Evolutionary conservation across 148 eudicot genomes (phyloP).

Genomic region (Spergularia bocconei): DNA sequence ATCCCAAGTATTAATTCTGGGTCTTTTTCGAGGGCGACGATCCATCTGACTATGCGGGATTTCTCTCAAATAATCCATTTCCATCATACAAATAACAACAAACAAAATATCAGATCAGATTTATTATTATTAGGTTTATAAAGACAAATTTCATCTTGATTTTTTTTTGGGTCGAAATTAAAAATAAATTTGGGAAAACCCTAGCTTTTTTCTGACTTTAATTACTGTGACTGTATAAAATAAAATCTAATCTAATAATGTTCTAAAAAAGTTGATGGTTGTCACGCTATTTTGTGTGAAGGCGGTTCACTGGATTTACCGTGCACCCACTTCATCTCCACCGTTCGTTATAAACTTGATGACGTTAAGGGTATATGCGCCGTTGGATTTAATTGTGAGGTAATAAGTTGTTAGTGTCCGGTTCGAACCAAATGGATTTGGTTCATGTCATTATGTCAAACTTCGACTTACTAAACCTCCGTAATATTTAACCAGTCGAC

Average conservation of each 20-base stretch:
- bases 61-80: conserved; percentile 50
- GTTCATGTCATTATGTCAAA: too few relatives aligned
- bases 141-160: not conserved
- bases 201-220: conserved; percentile 26
- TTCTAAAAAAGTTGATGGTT: conserved; percentile 18
- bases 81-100: conserved; percentile 21
- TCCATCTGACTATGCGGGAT: conserved; percentile 44
- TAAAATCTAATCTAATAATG: conserved; percentile 3
- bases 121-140: not conserved
- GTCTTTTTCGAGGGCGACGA: conserved; percentile 65
- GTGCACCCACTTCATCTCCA: conserved; percentile 4
- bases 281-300: conserved; percentile 10
- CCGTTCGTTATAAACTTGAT: not conserved
- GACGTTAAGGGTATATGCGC: not conserved
- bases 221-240: conserved; percentile 5
- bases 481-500: too few relatives aligned
- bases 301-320: conserved; percentile 15
- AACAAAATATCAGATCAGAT: conserved; percentile 4
- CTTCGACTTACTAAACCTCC: too few relatives aligned
- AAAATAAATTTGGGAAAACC: conserved; percentile 23
- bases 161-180: not conserved
- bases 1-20: conserved; percentile 48
- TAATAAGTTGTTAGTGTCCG: not conserved
- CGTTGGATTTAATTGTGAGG: not conserved
- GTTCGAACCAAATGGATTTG: not conserved